Evolutionary conservation across 1,284 basidiomycete species (phyloP).

Genomic region (Trichosporon asahii): DNA sequence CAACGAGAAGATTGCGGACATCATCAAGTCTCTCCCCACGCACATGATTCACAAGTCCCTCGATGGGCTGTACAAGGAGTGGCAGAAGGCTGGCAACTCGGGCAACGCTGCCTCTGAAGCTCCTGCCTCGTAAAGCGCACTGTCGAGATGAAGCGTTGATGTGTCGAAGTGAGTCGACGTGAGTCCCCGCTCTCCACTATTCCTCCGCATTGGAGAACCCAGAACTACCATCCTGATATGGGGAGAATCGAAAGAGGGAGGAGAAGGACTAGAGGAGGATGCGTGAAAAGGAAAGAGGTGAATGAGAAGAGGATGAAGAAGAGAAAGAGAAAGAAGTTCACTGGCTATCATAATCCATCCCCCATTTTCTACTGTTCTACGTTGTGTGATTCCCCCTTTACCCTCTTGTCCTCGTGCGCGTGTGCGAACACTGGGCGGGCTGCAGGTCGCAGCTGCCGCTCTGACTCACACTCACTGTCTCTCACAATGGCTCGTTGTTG

Average conservation of each 20-base stretch:
- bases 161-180: neutral
- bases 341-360: neutral
- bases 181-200: neutral
- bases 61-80: slow-evolving; percentile 87
- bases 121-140: neutral
- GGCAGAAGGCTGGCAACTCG: slow-evolving; percentile 50
- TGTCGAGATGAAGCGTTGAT: neutral
- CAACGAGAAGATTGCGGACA: slow-evolving; percentile 77
- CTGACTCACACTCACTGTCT: no score
- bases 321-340: neutral
- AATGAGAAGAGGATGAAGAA: neutral
- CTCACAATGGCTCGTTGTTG: no score
- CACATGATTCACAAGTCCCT: slow-evolving; percentile 81
- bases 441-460: no score
- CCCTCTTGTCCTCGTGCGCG: no score
- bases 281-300: neutral
- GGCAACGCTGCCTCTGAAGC: neutral
- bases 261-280: no score
- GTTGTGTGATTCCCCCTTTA: neutral
- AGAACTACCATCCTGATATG: no score
- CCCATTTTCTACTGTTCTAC: neutral
- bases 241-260: no score
- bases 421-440: no score
- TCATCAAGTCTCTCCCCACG: slow-evolving; percentile 77
- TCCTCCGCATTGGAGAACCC: neutral